phyloP scores from a whole-genome alignment of 164 flowering plant genomes.

The Tetracentron sinense region DNA sequence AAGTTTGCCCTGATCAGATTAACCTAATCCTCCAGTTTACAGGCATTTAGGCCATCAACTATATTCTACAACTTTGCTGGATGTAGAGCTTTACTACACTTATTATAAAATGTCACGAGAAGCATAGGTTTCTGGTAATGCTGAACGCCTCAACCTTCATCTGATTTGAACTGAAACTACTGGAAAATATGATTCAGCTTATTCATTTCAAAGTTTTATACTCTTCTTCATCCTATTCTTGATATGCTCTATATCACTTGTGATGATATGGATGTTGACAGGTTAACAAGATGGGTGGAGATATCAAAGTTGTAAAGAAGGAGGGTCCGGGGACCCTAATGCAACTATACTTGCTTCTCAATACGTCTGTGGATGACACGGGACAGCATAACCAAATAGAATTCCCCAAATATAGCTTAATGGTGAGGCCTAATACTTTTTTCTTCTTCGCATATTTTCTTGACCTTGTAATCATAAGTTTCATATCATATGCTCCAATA shows the following conservation, averaged over 20 bases:
- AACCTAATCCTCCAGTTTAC: background rate
- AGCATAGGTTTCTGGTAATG: background rate
- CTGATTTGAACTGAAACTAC: background rate
- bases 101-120: background rate
- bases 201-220: too few relatives aligned
- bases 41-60: too few relatives aligned
- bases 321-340: constrained; percentile 86
- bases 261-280: constrained; percentile 22
- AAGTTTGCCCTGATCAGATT: too few relatives aligned
- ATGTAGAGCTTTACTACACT: too few relatives aligned
- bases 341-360: constrained; percentile 64
- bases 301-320: constrained; percentile 82
- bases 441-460: background rate
- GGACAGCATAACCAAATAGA: constrained; percentile 40
- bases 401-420: constrained; percentile 34
- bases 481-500: too few relatives aligned
- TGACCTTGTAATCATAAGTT: too few relatives aligned
- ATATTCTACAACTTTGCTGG: background rate
- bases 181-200: too few relatives aligned
- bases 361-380: constrained; percentile 39
- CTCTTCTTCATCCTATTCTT: background rate
- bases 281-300: constrained; percentile 97
- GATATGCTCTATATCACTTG: constrained; percentile 1
- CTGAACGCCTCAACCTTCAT: background rate
- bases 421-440: constrained; percentile 38